A percentile compares a stretch with the other conserved stretches of the same genome.
Conservation (phyloP, 331 rosid species). For the Quercus lobata region DNA sequence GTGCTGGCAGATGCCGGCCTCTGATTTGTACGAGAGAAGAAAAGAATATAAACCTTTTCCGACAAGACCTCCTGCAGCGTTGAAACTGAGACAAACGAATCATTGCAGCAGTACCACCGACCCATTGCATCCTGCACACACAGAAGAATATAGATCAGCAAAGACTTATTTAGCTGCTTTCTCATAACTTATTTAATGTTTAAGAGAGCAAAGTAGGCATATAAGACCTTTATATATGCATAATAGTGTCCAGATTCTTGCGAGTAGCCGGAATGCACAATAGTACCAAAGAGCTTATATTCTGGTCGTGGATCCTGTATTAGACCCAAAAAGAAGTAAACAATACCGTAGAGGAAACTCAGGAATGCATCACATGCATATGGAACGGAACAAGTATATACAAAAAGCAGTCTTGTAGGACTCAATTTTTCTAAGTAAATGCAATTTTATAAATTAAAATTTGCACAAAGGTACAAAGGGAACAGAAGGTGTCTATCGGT, state of each 20-base stretch:
- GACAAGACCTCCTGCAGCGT: slow-evolving; percentile 82
- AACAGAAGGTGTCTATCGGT: no score
- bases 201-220: neutral
- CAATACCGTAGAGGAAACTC: slow-evolving; percentile 15
- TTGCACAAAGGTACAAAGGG: no score
- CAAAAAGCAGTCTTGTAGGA: neutral
- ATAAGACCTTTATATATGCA: slow-evolving; percentile 82
- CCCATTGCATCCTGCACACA: slow-evolving; percentile 75
- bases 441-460: no score
- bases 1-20: slow-evolving; percentile 44
- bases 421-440: no score
- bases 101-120: slow-evolving; percentile 97
- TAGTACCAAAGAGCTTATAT: slow-evolving; percentile 94
- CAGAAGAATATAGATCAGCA: slow-evolving; percentile 18
- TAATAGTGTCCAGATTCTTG: slow-evolving; percentile 98
- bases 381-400: neutral
- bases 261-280: slow-evolving; percentile 97
- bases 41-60: slow-evolving; percentile 91
- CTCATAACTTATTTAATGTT: neutral
- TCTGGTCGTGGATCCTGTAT: slow-evolving; percentile 90
- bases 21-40: slow-evolving; percentile 86
- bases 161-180: neutral
- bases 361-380: neutral
- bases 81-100: slow-evolving; percentile 77
- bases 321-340: neutral